These are phyloP conservation scores for Musa schizocarpa DNA, from an alignment of 176 grass and related monocot genomes.

Conservation along the genomic window DNA sequence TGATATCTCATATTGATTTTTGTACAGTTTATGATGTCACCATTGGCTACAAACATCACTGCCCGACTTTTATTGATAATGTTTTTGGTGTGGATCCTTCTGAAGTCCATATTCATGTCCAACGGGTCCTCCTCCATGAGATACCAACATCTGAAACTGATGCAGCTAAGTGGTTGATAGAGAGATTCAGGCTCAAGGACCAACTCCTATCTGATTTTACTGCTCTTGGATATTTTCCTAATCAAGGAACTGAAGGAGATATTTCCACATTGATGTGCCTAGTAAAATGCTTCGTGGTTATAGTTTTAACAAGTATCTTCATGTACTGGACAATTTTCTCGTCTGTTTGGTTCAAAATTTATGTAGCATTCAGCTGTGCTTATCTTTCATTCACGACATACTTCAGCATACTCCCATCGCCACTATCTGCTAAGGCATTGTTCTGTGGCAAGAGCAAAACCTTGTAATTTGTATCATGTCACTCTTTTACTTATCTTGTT, in stretches of 20 bases:
- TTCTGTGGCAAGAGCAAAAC: slow-evolving; percentile 26
- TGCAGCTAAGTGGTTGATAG: slow-evolving; percentile 47
- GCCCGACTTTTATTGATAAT: slow-evolving; percentile 70
- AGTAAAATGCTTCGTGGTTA: slow-evolving; percentile 37
- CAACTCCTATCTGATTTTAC: slow-evolving; percentile 53
- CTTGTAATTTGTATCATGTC: background rate
- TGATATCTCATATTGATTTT: slow-evolving; percentile 1
- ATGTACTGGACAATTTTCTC: slow-evolving; percentile 63
- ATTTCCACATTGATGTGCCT: slow-evolving; percentile 51
- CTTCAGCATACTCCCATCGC: slow-evolving; percentile 47
- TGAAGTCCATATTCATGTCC: slow-evolving; percentile 73
- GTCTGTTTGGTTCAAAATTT: slow-evolving; percentile 72
- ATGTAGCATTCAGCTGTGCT: slow-evolving; percentile 44
- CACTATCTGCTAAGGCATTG: slow-evolving; percentile 20
- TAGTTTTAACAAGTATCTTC: slow-evolving; percentile 35
- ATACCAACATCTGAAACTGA: slow-evolving; percentile 69
- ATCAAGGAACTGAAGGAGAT: slow-evolving; percentile 61
- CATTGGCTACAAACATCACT: slow-evolving; percentile 68
- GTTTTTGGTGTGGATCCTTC: slow-evolving; percentile 77
- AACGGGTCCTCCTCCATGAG: slow-evolving; percentile 33
- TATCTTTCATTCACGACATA: slow-evolving; percentile 50
- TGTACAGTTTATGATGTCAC: slow-evolving; percentile 75
- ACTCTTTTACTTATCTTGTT: background rate
- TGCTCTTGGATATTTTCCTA: slow-evolving; percentile 44
- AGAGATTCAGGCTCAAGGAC: slow-evolving; percentile 78